These are phyloP conservation scores for Talaromyces pinophilus DNA, from an alignment of 2,329 filamentous ascomycete genomes.

Conservation along the genomic window DNA sequence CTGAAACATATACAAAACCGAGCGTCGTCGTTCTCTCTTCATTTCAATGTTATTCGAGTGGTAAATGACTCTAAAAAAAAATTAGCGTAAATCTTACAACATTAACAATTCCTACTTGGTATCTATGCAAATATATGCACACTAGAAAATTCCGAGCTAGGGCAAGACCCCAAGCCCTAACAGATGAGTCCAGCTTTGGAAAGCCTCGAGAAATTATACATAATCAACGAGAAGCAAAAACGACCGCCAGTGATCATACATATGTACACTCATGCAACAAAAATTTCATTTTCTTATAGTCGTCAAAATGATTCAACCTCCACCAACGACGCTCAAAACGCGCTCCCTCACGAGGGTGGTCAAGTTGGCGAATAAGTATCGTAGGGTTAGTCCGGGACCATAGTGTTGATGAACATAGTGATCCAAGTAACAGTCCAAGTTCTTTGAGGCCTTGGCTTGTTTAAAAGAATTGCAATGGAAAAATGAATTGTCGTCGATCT, in stretches of 20 bases:
- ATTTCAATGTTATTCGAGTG: too few relatives aligned
- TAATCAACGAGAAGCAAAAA: neutral
- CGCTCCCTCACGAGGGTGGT: neutral
- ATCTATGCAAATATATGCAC: neutral
- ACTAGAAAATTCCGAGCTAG: neutral
- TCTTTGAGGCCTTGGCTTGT: neutral
- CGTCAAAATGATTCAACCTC: neutral
- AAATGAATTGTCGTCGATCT: neutral
- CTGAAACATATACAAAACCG: too few relatives aligned
- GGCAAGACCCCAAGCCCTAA: neutral
- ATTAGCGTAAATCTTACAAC: neutral
- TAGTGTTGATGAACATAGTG: neutral
- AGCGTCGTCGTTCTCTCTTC: too few relatives aligned
- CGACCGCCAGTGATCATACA: neutral
- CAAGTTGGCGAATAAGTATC: neutral
- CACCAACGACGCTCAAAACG: slow-evolving; percentile 1
- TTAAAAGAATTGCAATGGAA: neutral
- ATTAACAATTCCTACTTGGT: neutral
- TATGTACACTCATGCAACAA: neutral
- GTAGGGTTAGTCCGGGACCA: neutral
- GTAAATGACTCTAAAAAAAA: neutral
- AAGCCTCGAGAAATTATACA: neutral
- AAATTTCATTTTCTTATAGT: neutral
- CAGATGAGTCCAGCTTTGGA: neutral
- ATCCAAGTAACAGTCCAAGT: slow-evolving; percentile 1